Conservation (phyloP, 2,329 filamentous ascomycete genomes). For the Juglanconis juglandina region DNA sequence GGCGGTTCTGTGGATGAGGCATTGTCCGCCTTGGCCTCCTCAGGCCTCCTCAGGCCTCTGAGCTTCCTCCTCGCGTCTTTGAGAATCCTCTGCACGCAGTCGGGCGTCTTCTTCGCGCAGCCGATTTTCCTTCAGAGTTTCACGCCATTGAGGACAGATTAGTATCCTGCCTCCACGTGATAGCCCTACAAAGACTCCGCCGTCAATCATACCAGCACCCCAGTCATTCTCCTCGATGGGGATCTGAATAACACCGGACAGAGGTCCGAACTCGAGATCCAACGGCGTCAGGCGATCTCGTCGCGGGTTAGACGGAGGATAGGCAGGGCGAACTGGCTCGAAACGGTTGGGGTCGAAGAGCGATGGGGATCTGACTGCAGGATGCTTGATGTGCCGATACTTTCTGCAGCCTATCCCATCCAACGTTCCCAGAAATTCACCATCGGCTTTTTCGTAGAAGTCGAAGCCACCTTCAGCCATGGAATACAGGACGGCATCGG, state of each 20-base stretch:
- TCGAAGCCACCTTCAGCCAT: slow-evolving; percentile 40
- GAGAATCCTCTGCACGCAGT: too few species aligned
- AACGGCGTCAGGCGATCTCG: slow-evolving; percentile 25
- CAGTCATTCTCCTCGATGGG: slow-evolving; percentile 39
- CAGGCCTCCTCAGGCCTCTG: too few species aligned
- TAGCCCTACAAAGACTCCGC: slow-evolving; percentile 39
- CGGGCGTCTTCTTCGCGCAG: too few species aligned
- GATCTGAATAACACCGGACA: slow-evolving; percentile 21
- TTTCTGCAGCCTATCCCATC: slow-evolving; percentile 27
- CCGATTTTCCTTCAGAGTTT: slow-evolving; percentile 28
- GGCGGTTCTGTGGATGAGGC: too few species aligned
- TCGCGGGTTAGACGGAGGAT: slow-evolving; percentile 15
- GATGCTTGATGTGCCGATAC: slow-evolving; percentile 22
- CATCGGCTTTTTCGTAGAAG: slow-evolving; percentile 36
- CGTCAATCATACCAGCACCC: slow-evolving; percentile 42
- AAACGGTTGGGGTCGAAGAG: not conserved
- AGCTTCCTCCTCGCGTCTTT: too few species aligned
- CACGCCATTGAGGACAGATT: slow-evolving; percentile 41
- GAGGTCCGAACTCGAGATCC: not conserved
- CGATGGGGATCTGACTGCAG: not conserved
- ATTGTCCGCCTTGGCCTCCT: too few species aligned
- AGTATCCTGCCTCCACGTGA: slow-evolving; percentile 40
- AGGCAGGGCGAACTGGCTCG: not conserved
- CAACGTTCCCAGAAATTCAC: slow-evolving; percentile 31
- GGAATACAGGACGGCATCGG: slow-evolving; percentile 40